These are phyloP conservation scores for Coemansia aciculifera DNA, from an alignment of 192 early-diverging fungal species.

Conservation along the genomic window DNA sequence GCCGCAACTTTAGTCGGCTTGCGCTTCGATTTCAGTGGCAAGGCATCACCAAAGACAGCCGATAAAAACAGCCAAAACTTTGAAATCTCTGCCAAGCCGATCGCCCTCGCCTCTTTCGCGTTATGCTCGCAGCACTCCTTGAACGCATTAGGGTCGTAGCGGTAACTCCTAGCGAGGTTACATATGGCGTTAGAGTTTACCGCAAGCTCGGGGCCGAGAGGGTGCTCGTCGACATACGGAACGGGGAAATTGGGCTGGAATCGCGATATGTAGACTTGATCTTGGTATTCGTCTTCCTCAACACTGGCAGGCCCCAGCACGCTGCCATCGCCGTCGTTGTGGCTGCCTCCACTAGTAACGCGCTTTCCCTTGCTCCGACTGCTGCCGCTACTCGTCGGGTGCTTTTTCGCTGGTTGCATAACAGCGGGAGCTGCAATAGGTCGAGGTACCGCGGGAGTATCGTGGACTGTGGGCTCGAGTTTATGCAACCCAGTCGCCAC, in stretches of 20 bases:
- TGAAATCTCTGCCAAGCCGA: conserved; percentile 25
- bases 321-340: not conserved
- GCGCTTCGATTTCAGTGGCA: conserved; percentile 31
- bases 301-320: not conserved
- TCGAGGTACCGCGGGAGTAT: not conserved
- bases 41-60: conserved; percentile 33
- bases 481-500: conserved; percentile 28
- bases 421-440: not conserved
- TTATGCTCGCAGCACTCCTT: conserved; percentile 42
- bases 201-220: conserved; percentile 19
- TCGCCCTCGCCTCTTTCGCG: conserved; percentile 6
- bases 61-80: conserved; percentile 49
- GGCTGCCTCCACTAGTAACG: not conserved
- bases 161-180: conserved; percentile 41
- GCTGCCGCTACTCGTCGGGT: not conserved
- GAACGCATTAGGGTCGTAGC: conserved; percentile 40
- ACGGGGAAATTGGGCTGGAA: conserved; percentile 35
- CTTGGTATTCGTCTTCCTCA: not conserved
- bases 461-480: not conserved
- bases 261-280: conserved; percentile 9
- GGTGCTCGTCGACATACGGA: conserved; percentile 46
- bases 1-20: not conserved
- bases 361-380: conserved; percentile 8
- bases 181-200: conserved; percentile 21
- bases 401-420: not conserved